Base-by-base conservation (phyloP, 441 rosid genomes). In the Erodium chrysanthum region DNA sequence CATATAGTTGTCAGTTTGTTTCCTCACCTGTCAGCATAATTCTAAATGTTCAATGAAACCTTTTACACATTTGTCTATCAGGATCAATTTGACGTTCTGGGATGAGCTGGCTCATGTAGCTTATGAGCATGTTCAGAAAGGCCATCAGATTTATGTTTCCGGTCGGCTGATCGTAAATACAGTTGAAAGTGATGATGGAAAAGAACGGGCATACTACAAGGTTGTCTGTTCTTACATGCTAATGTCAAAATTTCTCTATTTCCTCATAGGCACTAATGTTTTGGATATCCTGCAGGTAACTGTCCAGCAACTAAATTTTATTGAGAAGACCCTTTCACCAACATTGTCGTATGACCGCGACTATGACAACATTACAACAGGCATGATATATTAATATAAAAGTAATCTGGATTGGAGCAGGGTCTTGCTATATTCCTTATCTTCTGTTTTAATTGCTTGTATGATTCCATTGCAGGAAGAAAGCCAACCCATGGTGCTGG, bases 1-100 rank as follows among this genome's bases (percentile, higher is more conserved):
- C 44, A 37, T 37, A 9, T 37, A 37, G 44, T 37, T 37, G 10
- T 7, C 44, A 6, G 44, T 37, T 15, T 6, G 15, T 50, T 15
- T 50, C 21, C 20, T 50, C 6, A n/a, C 54, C 56, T 15, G 7
- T 50, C 60, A 54, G 10, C 11, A 20, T 54, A 54, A 54, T 20
- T 54, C 11, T 4, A 54, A 18, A 17, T 18, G 60, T 52, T 4
- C 22, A 7, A 6, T 18, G 59, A 52, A 52, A 52, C 22, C 59
- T 10, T 6, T 7, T 52, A 17, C 25, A 0, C 22, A 18, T 11
- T 54, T 52, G 64, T 68, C 68, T 61, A 58, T 18, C 68, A 87
- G 89, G 92, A 74, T 87, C 50, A 82, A 75, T 75, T 76, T 85
- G 84, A 79, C 89, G 17, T 87, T 87, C 69, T 87, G 89, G 89